Evolutionary conservation across 1,284 basidiomycete genomes (phyloP).

Genomic region (Inonotus hispidus): DNA sequence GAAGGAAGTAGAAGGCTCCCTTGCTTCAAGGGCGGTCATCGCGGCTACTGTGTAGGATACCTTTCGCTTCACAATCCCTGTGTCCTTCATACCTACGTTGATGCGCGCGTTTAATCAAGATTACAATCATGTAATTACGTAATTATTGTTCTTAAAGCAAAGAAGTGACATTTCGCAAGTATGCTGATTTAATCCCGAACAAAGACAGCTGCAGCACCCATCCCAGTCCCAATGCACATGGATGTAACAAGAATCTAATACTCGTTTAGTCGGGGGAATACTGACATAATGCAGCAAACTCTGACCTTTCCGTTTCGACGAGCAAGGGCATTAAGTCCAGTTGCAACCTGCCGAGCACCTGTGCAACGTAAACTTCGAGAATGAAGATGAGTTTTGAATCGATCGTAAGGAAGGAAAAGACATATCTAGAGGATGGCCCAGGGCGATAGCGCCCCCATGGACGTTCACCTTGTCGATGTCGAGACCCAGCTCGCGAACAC

Average conservation of each 20-base stretch:
- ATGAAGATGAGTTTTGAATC: not conserved
- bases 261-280: not conserved
- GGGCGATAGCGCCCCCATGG: constrained; percentile 85
- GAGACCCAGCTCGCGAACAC: constrained; percentile 69
- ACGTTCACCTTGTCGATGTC: constrained; percentile 76
- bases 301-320: constrained; percentile 72
- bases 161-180: not conserved
- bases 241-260: constrained; percentile 66
- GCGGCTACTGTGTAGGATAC: not conserved
- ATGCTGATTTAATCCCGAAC: constrained; percentile 39
- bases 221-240: constrained; percentile 88
- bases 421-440: constrained; percentile 85
- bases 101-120: no score
- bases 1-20: not conserved
- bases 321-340: constrained; percentile 78
- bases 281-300: constrained; percentile 7
- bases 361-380: constrained; percentile 66
- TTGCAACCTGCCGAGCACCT: constrained; percentile 84
- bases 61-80: no score
- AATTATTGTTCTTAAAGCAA: not conserved
- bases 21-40: constrained; percentile 8
- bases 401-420: constrained; percentile 23
- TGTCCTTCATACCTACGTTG: no score
- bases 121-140: no score
- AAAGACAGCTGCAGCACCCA: constrained; percentile 81